phyloP scores from a whole-genome alignment of 2,329 filamentous ascomycete species.

The Talaromyces amestolkiae region DNA sequence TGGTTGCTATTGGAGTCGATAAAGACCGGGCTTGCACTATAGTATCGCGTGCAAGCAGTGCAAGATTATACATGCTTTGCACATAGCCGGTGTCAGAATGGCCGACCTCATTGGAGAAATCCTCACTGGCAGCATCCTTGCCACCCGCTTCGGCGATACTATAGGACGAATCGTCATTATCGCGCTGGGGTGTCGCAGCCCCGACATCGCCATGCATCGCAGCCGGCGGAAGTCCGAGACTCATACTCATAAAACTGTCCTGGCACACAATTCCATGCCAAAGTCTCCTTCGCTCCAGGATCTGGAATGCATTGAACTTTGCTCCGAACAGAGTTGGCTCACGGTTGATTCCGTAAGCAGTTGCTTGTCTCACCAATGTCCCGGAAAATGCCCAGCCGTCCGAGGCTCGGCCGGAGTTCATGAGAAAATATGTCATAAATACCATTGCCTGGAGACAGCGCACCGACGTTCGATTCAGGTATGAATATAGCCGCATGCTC shows the following conservation, averaged over 20 bases:
- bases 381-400: conserved; percentile 21
- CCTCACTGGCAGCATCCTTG: conserved; percentile 12
- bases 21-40: conserved; percentile 18
- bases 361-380: conserved; percentile 18
- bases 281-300: conserved; percentile 13
- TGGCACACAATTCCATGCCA: conserved; percentile 20
- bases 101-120: conserved; percentile 13
- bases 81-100: conserved; percentile 17
- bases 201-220: conserved; percentile 17
- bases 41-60: conserved; percentile 18
- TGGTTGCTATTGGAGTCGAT: conserved; percentile 17
- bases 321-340: conserved; percentile 18
- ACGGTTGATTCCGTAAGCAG: conserved; percentile 17
- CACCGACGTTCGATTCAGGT: conserved; percentile 18
- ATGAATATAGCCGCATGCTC: conserved; percentile 19
- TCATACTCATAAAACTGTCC: conserved; percentile 22
- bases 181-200: conserved; percentile 12
- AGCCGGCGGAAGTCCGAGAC: conserved; percentile 15
- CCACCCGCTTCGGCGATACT: conserved; percentile 1
- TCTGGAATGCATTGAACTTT: conserved; percentile 14
- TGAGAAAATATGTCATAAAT: conserved; percentile 18
- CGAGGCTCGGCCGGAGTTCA: conserved; percentile 19
- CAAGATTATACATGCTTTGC: conserved; percentile 20
- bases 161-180: conserved; percentile 17
- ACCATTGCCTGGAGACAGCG: conserved; percentile 20